phyloP scores from a whole-genome alignment of 495 filamentous ascomycete species.

The Podospora pseudocomata region DNA sequence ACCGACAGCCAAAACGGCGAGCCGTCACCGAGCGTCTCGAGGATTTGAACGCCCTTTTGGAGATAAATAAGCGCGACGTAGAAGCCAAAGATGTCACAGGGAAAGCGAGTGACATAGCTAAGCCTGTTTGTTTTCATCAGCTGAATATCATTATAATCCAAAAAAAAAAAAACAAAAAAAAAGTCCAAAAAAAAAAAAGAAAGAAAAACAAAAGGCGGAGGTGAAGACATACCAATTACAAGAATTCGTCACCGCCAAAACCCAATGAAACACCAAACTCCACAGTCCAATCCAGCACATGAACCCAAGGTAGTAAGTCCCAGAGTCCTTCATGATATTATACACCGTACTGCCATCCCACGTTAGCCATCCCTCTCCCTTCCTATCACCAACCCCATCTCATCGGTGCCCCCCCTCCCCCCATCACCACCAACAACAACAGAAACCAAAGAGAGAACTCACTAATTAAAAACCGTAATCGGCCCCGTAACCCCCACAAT shows the following conservation, averaged over 20 bases:
- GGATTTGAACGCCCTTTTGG: slow-evolving; percentile 77
- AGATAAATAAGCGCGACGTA: slow-evolving; percentile 86
- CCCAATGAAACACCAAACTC: slow-evolving; percentile 77
- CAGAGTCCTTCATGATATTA: slow-evolving; percentile 69
- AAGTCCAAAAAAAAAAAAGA: background rate
- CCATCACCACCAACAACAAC: background rate
- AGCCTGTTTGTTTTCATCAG: slow-evolving; percentile 29
- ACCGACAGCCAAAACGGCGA: slow-evolving; percentile 72
- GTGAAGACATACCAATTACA: slow-evolving; percentile 55
- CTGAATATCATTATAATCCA: background rate
- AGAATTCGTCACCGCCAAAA: slow-evolving; percentile 72
- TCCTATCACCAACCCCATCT: background rate
- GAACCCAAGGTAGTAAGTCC: slow-evolving; percentile 70
- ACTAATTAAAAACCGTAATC: slow-evolving; percentile 84
- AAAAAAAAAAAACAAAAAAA: background rate
- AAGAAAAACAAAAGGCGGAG: background rate
- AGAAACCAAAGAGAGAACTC: slow-evolving; percentile 17
- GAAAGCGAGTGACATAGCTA: slow-evolving; percentile 78
- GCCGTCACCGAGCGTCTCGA: slow-evolving; percentile 52
- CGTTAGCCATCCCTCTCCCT: slow-evolving; percentile 15
- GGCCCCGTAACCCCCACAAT: slow-evolving; percentile 91
- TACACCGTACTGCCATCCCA: slow-evolving; percentile 61
- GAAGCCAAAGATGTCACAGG: slow-evolving; percentile 84
- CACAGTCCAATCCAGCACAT: slow-evolving; percentile 87
- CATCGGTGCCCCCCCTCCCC: no score